phyloP scores from a whole-genome alignment of 805 yeast species.

The Schwanniomyces sp. region DNA sequence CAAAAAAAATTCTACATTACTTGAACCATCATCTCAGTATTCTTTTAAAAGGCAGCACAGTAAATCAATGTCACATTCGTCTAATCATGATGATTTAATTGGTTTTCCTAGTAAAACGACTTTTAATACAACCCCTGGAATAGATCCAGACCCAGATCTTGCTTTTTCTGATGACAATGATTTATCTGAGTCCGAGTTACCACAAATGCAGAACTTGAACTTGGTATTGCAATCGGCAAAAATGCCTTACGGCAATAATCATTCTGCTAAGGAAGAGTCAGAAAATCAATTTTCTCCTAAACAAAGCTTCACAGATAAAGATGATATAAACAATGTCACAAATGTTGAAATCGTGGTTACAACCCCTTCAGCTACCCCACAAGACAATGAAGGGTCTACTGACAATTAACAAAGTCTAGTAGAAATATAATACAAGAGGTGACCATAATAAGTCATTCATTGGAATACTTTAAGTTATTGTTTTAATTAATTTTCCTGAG shows the following conservation, averaged over 20 bases:
- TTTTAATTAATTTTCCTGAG: neutral
- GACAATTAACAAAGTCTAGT: neutral
- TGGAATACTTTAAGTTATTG: neutral
- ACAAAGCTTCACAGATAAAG: neutral
- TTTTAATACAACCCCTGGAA: conserved; percentile 39
- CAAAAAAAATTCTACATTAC: conserved; percentile 1
- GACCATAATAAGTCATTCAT: neutral
- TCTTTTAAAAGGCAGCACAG: conserved; percentile 27
- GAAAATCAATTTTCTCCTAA: neutral
- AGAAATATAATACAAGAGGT: neutral
- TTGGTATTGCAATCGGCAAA: neutral
- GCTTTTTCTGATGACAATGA: conserved; percentile 26
- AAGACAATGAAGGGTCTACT: neutral
- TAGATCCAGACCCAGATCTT: conserved; percentile 46
- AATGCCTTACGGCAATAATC: neutral
- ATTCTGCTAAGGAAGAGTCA: neutral
- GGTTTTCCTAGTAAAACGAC: conserved; percentile 31
- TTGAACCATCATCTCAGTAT: conserved; percentile 3
- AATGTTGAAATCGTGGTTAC: conserved; percentile 12
- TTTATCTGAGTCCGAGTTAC: neutral
- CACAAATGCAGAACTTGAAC: neutral
- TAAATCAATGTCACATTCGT: conserved; percentile 30
- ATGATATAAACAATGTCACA: neutral
- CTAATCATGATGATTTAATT: conserved; percentile 35
- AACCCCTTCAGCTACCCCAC: conserved; percentile 2